Evolutionary conservation across 768 basidiomycete species (phyloP).

Genomic region (Tephrocybe sp.): DNA sequence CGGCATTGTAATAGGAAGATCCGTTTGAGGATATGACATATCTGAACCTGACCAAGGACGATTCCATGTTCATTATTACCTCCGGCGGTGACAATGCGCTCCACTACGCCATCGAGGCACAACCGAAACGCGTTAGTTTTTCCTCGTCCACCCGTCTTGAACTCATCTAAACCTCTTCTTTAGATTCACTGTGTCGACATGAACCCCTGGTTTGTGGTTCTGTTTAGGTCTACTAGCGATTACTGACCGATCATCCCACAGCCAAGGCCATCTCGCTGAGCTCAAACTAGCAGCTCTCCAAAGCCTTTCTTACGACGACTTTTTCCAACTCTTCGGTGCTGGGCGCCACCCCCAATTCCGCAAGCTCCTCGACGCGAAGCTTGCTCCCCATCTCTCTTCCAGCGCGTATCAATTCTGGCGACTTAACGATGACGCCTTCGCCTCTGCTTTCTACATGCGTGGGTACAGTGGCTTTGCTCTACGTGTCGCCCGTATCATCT

Average conservation of each 20-base stretch:
- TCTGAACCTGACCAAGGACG: constrained; percentile 55
- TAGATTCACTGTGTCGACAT: constrained; percentile 73
- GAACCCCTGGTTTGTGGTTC: constrained; percentile 53
- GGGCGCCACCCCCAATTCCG: constrained; percentile 64
- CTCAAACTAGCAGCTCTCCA: constrained; percentile 72
- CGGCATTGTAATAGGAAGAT: constrained; percentile 55
- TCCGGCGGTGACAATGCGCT: constrained; percentile 80
- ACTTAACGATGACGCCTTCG: constrained; percentile 49
- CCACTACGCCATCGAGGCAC: constrained; percentile 71
- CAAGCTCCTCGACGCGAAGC: constrained; percentile 52
- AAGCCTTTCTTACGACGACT: constrained; percentile 56
- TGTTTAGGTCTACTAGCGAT: not conserved
- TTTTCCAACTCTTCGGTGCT: constrained; percentile 67
- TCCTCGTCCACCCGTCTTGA: not conserved
- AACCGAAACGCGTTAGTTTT: constrained; percentile 48
- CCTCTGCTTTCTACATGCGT: constrained; percentile 62
- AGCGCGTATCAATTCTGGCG: constrained; percentile 80
- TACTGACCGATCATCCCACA: constrained; percentile 17
- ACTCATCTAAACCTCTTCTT: constrained; percentile 6
- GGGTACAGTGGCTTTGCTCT: constrained; percentile 73
- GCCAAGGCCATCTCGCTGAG: constrained; percentile 78
- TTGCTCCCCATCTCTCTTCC: constrained; percentile 70
- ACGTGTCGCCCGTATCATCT: constrained; percentile 57
- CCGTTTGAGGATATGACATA: constrained; percentile 71
- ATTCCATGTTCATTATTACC: constrained; percentile 73